A percentile compares a stretch with the other conserved stretches of the same genome.
These are phyloP conservation scores for Arxiozyma bovina DNA, from an alignment of 1,139 yeast species.

Conservation along the genomic window DNA sequence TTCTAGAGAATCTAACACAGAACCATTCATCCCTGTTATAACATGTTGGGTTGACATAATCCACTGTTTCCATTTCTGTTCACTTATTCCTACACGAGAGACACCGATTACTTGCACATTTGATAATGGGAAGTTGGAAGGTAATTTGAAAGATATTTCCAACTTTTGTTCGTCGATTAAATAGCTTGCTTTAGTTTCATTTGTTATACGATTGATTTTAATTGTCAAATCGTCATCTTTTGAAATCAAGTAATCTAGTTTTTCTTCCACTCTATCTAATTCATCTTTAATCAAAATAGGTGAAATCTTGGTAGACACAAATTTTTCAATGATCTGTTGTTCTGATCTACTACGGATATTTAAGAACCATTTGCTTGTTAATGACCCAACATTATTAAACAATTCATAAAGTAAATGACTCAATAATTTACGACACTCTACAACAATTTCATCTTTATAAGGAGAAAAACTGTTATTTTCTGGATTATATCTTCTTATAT, in stretches of 20 bases:
- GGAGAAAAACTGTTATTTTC: conserved; percentile 19
- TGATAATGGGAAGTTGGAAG: conserved; percentile 63
- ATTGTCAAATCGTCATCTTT: conserved; percentile 53
- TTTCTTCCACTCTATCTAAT: conserved; percentile 43
- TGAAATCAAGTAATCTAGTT: conserved; percentile 32
- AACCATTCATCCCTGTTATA: conserved; percentile 62
- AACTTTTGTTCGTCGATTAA: conserved; percentile 57
- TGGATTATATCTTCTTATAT: conserved; percentile 20
- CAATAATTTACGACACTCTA: conserved; percentile 38
- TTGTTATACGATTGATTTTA: conserved; percentile 50
- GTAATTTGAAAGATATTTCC: conserved; percentile 69
- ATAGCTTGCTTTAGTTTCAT: conserved; percentile 67
- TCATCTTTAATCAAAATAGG: conserved; percentile 55
- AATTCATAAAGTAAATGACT: conserved; percentile 50
- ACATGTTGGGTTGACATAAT: conserved; percentile 80
- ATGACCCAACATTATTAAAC: conserved; percentile 55
- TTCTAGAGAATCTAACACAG: conserved; percentile 73
- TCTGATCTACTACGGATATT: conserved; percentile 35
- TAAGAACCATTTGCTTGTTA: conserved; percentile 64
- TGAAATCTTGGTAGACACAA: conserved; percentile 54
- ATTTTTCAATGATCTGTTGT: conserved; percentile 50
- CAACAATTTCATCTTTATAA: conserved; percentile 20
- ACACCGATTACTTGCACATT: conserved; percentile 71
- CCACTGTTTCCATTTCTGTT: conserved; percentile 95
- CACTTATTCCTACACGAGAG: conserved; percentile 79